Evolutionary conservation across 192 early-diverging fungal species (phyloP).

Genomic region (Coemansia sp.): DNA sequence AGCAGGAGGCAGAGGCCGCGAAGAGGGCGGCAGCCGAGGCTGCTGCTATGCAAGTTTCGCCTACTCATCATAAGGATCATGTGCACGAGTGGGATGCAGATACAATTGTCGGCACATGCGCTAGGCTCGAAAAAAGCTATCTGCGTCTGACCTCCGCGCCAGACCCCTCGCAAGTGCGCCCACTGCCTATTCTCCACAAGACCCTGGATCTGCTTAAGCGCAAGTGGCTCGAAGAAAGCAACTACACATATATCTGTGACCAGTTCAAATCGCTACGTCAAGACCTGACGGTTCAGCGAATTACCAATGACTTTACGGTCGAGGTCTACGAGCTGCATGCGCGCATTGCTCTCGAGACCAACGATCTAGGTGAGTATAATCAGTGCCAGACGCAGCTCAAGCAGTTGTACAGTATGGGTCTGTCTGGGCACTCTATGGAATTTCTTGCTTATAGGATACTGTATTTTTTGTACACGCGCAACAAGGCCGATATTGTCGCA

Average conservation of each 20-base stretch:
- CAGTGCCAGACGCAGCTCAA: slow-evolving; percentile 95
- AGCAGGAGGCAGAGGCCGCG: slow-evolving; percentile 32
- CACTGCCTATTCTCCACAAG: slow-evolving; percentile 69
- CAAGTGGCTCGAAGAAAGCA: slow-evolving; percentile 79
- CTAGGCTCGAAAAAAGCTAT: slow-evolving; percentile 86
- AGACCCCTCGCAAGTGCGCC: slow-evolving; percentile 91
- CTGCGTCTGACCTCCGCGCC: slow-evolving; percentile 90
- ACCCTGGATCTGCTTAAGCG: slow-evolving; percentile 72
- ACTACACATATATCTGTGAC: slow-evolving; percentile 96
- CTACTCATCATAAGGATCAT: slow-evolving; percentile 48
- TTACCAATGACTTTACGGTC: slow-evolving; percentile 91
- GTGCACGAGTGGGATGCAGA: slow-evolving; percentile 76
- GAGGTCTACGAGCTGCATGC: slow-evolving; percentile 94
- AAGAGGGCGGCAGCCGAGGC: slow-evolving; percentile 28
- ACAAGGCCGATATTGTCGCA: slow-evolving; percentile 82
- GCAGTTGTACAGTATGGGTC: slow-evolving; percentile 71
- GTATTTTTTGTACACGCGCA: slow-evolving; percentile 84
- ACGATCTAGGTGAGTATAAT: slow-evolving; percentile 97
- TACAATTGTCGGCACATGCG: slow-evolving; percentile 87
- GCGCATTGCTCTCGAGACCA: slow-evolving; percentile 92
- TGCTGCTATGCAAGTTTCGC: slow-evolving; percentile 21
- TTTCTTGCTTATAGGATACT: slow-evolving; percentile 92
- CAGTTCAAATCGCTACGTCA: slow-evolving; percentile 96
- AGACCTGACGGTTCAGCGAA: slow-evolving; percentile 93
- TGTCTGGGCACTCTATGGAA: slow-evolving; percentile 78